Conservation (phyloP, 306 rosid genomes). For the Acmispon strigosus region DNA sequence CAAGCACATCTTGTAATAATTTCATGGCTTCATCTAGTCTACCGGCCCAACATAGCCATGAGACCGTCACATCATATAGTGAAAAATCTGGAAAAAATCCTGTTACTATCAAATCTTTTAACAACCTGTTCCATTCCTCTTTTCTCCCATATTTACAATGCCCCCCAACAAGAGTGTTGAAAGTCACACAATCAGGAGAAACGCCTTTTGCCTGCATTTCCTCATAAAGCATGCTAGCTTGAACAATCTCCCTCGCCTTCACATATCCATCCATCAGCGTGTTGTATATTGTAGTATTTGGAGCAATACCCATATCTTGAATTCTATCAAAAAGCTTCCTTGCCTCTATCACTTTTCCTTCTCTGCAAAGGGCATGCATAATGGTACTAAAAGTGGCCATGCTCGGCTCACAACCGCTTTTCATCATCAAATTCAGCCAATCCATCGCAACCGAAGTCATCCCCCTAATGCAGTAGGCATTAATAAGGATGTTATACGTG, state of each 20-base stretch:
- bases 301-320: background rate
- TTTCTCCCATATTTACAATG: constrained; percentile 7
- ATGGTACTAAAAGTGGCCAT: background rate
- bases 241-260: constrained; percentile 8
- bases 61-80: background rate
- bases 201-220: constrained; percentile 5
- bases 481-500: background rate
- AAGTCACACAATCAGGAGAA: constrained; percentile 7
- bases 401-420: background rate
- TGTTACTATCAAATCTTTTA: background rate
- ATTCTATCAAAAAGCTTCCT: background rate
- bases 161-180: constrained; percentile 6
- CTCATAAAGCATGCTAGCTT: constrained; percentile 4
- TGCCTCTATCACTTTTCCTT: constrained; percentile 8
- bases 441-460: background rate
- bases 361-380: constrained; percentile 5
- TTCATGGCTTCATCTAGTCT: constrained; percentile 2
- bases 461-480: constrained; percentile 5
- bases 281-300: background rate
- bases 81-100: constrained; percentile 3
- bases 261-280: constrained; percentile 16
- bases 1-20: background rate
- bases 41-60: constrained; percentile 11
- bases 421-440: background rate
- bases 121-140: background rate